Conservation (phyloP, 768 basidiomycete genomes). For the Pulveroboletus sp. region DNA sequence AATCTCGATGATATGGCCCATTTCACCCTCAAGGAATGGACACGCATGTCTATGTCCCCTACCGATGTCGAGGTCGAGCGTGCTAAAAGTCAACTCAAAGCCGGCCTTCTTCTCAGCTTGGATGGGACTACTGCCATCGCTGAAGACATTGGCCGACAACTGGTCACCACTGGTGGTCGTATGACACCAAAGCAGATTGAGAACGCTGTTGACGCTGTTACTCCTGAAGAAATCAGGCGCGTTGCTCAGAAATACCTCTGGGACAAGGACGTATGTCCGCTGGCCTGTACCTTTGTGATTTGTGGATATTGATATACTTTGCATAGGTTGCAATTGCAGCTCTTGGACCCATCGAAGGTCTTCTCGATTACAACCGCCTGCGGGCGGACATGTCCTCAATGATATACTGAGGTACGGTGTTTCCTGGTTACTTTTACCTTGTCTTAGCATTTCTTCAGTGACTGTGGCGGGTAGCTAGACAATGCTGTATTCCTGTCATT, state of each 20-base stretch:
- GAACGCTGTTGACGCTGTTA: slow-evolving; percentile 85
- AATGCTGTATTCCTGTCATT: slow-evolving; percentile 14
- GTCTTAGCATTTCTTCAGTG: background rate
- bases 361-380: slow-evolving; percentile 91
- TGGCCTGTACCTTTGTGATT: slow-evolving; percentile 10
- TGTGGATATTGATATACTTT: slow-evolving; percentile 1
- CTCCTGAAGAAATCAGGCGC: slow-evolving; percentile 82
- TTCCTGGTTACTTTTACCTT: background rate
- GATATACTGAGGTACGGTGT: slow-evolving; percentile 45
- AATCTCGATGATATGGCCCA: slow-evolving; percentile 93
- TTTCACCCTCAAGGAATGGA: slow-evolving; percentile 95
- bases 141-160: slow-evolving; percentile 97
- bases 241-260: slow-evolving; percentile 96
- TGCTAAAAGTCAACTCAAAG: slow-evolving; percentile 98
- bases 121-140: slow-evolving; percentile 97
- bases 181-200: slow-evolving; percentile 93
- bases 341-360: slow-evolving; percentile 83
- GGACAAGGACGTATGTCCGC: slow-evolving; percentile 82
- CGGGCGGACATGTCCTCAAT: slow-evolving; percentile 79
- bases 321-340: slow-evolving; percentile 79
- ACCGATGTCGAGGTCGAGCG: slow-evolving; percentile 87
- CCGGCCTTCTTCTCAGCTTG: slow-evolving; percentile 79
- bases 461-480: slow-evolving; percentile 16
- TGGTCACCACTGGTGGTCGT: slow-evolving; percentile 89
- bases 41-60: slow-evolving; percentile 86